Conservation (phyloP, 257 asterid species). For the Plantago ovata region DNA sequence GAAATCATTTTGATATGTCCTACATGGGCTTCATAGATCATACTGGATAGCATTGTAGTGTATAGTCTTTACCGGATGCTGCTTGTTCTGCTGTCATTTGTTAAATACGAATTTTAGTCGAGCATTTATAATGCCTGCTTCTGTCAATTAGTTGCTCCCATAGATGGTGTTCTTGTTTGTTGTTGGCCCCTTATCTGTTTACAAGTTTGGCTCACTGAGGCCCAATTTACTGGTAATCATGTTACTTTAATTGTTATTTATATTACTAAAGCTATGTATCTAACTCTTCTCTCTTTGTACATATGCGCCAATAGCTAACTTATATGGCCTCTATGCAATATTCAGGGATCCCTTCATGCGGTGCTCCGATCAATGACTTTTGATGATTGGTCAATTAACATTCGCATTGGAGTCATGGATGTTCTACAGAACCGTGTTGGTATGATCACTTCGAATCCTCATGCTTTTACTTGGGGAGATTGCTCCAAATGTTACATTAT, state of each 20-base stretch:
- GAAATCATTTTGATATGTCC: too few species aligned
- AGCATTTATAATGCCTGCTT: conserved; percentile 1
- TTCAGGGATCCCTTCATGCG: conserved; percentile 51
- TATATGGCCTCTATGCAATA: conserved; percentile 19
- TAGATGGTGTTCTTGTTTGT: conserved; percentile 12
- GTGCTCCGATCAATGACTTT: conserved; percentile 38
- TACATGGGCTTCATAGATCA: not conserved
- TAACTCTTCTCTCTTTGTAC: not conserved
- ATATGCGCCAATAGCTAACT: conserved; percentile 1
- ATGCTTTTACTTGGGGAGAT: conserved; percentile 8
- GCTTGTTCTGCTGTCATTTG: conserved; percentile 1
- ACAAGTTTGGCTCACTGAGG: conserved; percentile 15
- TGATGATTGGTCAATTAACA: conserved; percentile 49
- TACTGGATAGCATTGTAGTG: conserved; percentile 3
- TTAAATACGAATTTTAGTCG: conserved; percentile 3
- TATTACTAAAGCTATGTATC: too few species aligned
- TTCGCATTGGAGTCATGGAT: conserved; percentile 70
- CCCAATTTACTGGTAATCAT: conserved; percentile 16
- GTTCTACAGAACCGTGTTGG: conserved; percentile 87
- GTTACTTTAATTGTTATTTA: not conserved
- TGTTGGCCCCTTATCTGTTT: conserved; percentile 11
- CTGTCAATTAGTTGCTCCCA: not conserved
- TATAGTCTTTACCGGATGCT: not conserved
- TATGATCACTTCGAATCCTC: conserved; percentile 29
- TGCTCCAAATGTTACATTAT: conserved; percentile 12